Percentiles rank a stretch among this genome's conserved stretches.
These are phyloP conservation scores for Hymenoscyphus infarciens DNA, from an alignment of 2,329 filamentous ascomycete genomes.

Conservation along the genomic window DNA sequence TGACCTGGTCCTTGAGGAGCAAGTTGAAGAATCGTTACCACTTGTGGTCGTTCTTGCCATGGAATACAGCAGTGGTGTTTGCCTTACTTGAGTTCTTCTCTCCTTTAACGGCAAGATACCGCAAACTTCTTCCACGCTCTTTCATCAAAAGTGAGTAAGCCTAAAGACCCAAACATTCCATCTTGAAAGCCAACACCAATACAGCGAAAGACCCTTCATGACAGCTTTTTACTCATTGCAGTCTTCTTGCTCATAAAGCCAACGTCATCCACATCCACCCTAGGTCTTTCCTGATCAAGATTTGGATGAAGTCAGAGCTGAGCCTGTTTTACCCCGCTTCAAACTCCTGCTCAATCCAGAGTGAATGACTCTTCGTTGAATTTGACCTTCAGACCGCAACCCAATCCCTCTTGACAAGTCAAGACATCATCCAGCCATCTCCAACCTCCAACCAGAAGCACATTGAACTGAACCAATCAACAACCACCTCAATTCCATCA, in stretches of 20 bases:
- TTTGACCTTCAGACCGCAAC: background rate
- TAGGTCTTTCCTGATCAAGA: background rate
- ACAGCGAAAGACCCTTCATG: background rate
- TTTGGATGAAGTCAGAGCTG: background rate
- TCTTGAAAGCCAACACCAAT: background rate
- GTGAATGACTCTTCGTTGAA: background rate
- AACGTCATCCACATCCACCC: conserved; percentile 10
- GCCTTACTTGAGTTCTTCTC: background rate
- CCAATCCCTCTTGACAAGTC: background rate
- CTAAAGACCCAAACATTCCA: background rate
- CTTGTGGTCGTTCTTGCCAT: background rate
- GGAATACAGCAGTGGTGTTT: background rate
- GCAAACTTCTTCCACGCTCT: background rate
- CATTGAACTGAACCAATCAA: background rate
- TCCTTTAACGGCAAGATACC: background rate
- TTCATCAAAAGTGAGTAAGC: background rate
- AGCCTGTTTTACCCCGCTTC: background rate
- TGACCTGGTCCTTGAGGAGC: too few species aligned
- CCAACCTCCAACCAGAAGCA: background rate
- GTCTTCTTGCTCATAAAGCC: background rate
- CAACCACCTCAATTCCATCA: background rate
- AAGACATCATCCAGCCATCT: background rate
- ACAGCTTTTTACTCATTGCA: background rate
- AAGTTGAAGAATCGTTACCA: background rate
- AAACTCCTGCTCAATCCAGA: background rate